Base-by-base conservation (phyloP, 2,329 filamentous ascomycete species). In the Shiraia sp. region DNA sequence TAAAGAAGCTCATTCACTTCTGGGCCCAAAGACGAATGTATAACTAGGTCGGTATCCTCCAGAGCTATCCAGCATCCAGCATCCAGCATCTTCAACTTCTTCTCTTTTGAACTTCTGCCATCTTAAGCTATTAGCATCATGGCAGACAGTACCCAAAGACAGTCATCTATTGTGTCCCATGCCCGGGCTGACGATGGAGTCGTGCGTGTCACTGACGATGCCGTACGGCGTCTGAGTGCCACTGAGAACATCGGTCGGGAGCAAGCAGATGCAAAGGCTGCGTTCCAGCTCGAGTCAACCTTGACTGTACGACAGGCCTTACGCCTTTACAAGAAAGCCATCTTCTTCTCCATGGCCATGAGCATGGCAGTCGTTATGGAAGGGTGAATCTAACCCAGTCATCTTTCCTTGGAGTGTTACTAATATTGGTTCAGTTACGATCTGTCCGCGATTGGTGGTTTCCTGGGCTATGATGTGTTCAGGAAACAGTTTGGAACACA, bases 241-340 rank as follows among this genome's bases (percentile, higher is more conserved):
- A 25, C 35, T 25, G 37, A 36, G 28, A 36, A 34, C 14, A 36
- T 45, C n/a, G 33, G 31, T 13, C 30, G 34, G n/a, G 40, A 50
- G 28, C 40, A 47, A 14, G 47, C 45, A 14, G 40, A 42, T 30
- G 43, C 47, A 23, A 32, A 36, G n/a, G 33, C 42, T 28, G 46
- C 47, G 10, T 37, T 37, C 13, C 26, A 32, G n/a, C 24, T 29
- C 7, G 41, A 47, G 29, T 42, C 47, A 38, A 27, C 27, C 19
- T 42, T 51, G 47, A 51, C 40, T 14, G 40, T 51, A 10, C 38
- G 37, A 29, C 44, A 51, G 31, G 44, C 47, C 25, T n/a, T 51
- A 0, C 44, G 44, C n/a, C 12, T 47, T 4, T n/a, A 27, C 26
- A 28, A 14, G 12, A 38, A 25, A 14, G 14, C 16, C 10, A 13